Evolutionary conservation across 805 yeast genomes (phyloP).

Genomic region (Ascoidea tarda): DNA sequence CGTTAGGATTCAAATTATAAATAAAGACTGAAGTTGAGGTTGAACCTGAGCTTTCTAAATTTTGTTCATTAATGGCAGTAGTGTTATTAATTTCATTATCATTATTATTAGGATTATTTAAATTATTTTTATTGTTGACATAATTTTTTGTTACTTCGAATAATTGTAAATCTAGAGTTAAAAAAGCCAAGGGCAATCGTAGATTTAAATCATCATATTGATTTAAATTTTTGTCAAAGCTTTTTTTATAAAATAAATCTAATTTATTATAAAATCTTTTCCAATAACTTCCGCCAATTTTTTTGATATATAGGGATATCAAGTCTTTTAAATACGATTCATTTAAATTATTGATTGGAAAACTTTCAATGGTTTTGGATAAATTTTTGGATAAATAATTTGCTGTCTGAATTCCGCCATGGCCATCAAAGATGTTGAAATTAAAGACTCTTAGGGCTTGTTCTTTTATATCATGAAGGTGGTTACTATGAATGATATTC

Average conservation of each 20-base stretch:
- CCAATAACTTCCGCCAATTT: slow-evolving; percentile 79
- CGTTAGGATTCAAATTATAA: slow-evolving; percentile 26
- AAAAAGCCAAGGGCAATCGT: slow-evolving; percentile 49
- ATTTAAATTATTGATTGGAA: slow-evolving; percentile 15
- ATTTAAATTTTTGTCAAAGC: slow-evolving; percentile 15
- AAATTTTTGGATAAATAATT: slow-evolving; percentile 41
- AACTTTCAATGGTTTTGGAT: slow-evolving; percentile 35
- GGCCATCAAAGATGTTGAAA: slow-evolving; percentile 83
- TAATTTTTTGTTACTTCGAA: slow-evolving; percentile 17
- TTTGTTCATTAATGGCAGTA: slow-evolving; percentile 8
- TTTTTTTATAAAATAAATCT: slow-evolving; percentile 19
- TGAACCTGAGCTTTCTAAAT: slow-evolving; percentile 39
- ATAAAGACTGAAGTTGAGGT: slow-evolving; percentile 58
- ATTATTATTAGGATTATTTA: not conserved
- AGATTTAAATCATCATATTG: slow-evolving; percentile 40
- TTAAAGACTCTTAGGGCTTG: slow-evolving; percentile 33
- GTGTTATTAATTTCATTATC: too few species aligned
- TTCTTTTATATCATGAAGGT: slow-evolving; percentile 9
- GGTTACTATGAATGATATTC: slow-evolving; percentile 8
- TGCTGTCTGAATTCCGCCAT: slow-evolving; percentile 76
- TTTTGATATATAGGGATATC: slow-evolving; percentile 36
- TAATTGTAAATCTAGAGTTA: slow-evolving; percentile 53
- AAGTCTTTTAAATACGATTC: slow-evolving; percentile 27
- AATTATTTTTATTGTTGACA: slow-evolving; percentile 10
- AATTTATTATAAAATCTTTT: slow-evolving; percentile 47